Evolutionary conservation across 2,329 filamentous ascomycete species (phyloP), one percentile per base, ranked within the genome.

Genomic region (Cercospora beticola): DNA sequence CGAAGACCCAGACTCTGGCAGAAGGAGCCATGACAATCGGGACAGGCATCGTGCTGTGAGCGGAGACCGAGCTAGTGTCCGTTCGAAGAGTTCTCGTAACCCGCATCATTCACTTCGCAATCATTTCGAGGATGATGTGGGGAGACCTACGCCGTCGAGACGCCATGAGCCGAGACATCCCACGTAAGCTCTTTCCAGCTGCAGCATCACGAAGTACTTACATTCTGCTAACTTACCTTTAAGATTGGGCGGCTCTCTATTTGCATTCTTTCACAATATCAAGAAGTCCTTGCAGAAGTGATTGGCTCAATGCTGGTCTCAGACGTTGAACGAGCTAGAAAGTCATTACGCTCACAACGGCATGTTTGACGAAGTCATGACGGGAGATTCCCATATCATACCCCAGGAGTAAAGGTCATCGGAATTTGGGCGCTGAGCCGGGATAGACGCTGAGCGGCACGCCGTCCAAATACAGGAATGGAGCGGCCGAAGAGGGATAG

Each of bases 201-300:
- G 8, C 8, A 8, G 23, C 16, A 14, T 14, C 18, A 33, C 30
- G 33, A 30, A 30, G 49, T 16, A 18, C 14, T 7, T 21, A 18
- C 26, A 33, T n/a, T 12, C 33, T n/a, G 16, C 62, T 65, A 10
- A 58, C 43, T 18, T 4, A 18, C 49, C 26, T 54, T n/a, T 61
- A 73, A 73, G 72, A 26, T 64, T 71, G 40, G 70, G 70, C 31
- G 69, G 66, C 40, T 71, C 68, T 5, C 23, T 72, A 57, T 68
- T 68, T 31, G 66, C 72, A 6, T 43, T 73, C 4, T 73, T 67
- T 30, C 28, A 30, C 28, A 30, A 30, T 18, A 67, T 72, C 23
- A 72, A 71, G 67, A 70, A 66, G 57, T 58, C 65, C 6, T 52
- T 68, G 49, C 30, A 49, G 40, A 62, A 56, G 23, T 66, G 60